phyloP scores from a whole-genome alignment of 2,329 filamentous ascomycete genomes.

The Calonectria pseudoreteaudii region DNA sequence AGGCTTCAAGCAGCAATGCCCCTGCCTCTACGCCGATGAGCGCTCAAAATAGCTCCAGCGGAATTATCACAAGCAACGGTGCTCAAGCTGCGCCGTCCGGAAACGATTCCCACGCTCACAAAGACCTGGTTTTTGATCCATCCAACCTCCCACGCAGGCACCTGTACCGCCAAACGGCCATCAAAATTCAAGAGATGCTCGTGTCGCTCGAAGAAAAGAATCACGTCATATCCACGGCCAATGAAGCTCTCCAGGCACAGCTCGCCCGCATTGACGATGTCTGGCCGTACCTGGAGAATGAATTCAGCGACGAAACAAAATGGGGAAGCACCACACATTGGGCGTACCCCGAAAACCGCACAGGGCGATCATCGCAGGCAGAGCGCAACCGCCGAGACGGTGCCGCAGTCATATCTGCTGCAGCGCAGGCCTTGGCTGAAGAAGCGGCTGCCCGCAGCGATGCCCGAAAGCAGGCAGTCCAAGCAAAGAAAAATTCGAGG shows the following conservation, averaged over 20 bases:
- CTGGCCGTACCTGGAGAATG: slow-evolving; percentile 85
- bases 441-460: slow-evolving; percentile 89
- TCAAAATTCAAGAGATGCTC: slow-evolving; percentile 85
- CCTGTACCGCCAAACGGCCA: slow-evolving; percentile 81
- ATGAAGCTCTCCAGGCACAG: slow-evolving; percentile 88
- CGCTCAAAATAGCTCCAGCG: slow-evolving; percentile 61
- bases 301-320: slow-evolving; percentile 95
- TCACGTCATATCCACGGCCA: slow-evolving; percentile 92
- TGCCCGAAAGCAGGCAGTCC: slow-evolving; percentile 83
- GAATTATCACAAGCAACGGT: slow-evolving; percentile 51
- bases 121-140: slow-evolving; percentile 62
- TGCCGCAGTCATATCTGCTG: slow-evolving; percentile 80
- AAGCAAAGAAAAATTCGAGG: slow-evolving; percentile 79
- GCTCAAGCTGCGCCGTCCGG: slow-evolving; percentile 53
- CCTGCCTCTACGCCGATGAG: slow-evolving; percentile 61
- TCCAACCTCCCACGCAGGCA: slow-evolving; percentile 75
- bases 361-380: slow-evolving; percentile 71
- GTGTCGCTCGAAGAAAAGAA: slow-evolving; percentile 97
- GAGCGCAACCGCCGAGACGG: slow-evolving; percentile 84
- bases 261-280: slow-evolving; percentile 86
- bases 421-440: slow-evolving; percentile 80
- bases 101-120: slow-evolving; percentile 58
- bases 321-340: slow-evolving; percentile 93
- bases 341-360: slow-evolving; percentile 91
- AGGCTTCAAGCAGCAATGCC: slow-evolving; percentile 56